phyloP scores from a whole-genome alignment of 805 yeast genomes.

The Candida arabinofermentans region DNA sequence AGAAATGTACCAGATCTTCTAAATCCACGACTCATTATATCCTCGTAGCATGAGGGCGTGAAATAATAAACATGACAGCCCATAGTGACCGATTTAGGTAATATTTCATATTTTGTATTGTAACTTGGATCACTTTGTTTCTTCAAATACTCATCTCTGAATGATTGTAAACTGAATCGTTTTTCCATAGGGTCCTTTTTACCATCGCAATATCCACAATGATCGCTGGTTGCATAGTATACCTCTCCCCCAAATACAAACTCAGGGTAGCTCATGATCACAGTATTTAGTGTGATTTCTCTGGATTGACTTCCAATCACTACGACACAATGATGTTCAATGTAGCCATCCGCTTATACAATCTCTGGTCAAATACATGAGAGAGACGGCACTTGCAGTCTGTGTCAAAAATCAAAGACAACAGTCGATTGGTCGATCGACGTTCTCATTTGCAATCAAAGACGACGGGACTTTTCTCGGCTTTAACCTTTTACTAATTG shows the following conservation, averaged over 20 bases:
- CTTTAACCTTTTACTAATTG: too few relatives aligned
- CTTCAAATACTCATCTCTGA: slow-evolving; percentile 9
- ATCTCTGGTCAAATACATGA: too few relatives aligned
- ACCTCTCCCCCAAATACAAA: slow-evolving; percentile 1
- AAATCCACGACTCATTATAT: slow-evolving; percentile 66
- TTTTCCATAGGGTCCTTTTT: slow-evolving; percentile 28
- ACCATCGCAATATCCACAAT: slow-evolving; percentile 75
- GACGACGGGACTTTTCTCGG: too few relatives aligned
- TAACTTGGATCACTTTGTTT: background rate
- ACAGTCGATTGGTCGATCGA: too few relatives aligned
- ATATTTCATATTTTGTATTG: slow-evolving; percentile 8
- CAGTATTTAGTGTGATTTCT: too few relatives aligned
- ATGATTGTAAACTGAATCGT: slow-evolving; percentile 37
- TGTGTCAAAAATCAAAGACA: too few relatives aligned
- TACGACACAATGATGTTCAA: too few relatives aligned
- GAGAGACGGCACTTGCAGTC: too few relatives aligned
- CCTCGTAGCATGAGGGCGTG: slow-evolving; percentile 53
- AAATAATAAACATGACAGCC: slow-evolving; percentile 20
- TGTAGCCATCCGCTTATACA: too few relatives aligned
- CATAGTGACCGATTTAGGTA: slow-evolving; percentile 25
- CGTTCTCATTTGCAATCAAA: too few relatives aligned
- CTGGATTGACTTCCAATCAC: too few relatives aligned
- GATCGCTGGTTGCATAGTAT: background rate
- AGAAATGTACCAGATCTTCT: slow-evolving; percentile 70
- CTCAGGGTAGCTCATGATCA: background rate